These are phyloP conservation scores for Peterozyma toletana DNA, from an alignment of 805 yeast species.

Conservation along the genomic window DNA sequence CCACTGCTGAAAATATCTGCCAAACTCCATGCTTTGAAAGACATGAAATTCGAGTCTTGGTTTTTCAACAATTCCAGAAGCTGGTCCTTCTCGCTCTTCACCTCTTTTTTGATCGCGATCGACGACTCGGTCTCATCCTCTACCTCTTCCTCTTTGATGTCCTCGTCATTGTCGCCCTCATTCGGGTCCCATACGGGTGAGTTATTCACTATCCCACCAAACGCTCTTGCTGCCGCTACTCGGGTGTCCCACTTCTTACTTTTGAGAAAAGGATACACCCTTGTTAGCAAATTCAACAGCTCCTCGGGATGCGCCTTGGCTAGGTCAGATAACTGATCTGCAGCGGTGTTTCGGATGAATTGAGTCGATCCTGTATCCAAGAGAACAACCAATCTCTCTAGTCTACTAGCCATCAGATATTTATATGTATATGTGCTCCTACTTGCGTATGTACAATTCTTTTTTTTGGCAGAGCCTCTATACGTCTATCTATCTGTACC, in stretches of 20 bases:
- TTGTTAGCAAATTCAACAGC: slow-evolving; percentile 67
- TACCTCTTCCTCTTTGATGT: slow-evolving; percentile 13
- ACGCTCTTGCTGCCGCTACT: slow-evolving; percentile 87
- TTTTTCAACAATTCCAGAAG: slow-evolving; percentile 29
- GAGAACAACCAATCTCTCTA: slow-evolving; percentile 28
- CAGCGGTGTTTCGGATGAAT: slow-evolving; percentile 91
- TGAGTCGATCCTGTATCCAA: slow-evolving; percentile 94
- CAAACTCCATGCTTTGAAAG: slow-evolving; percentile 45
- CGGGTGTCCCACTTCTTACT: slow-evolving; percentile 94
- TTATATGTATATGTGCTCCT: not conserved
- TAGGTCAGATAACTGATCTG: slow-evolving; percentile 90
- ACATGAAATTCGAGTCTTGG: slow-evolving; percentile 37
- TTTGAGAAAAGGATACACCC: slow-evolving; percentile 85
- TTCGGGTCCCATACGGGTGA: slow-evolving; percentile 85
- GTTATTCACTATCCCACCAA: slow-evolving; percentile 85
- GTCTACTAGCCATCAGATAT: slow-evolving; percentile 12
- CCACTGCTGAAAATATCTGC: slow-evolving; percentile 42
- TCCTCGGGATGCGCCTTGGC: slow-evolving; percentile 96
- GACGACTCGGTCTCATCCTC: slow-evolving; percentile 12
- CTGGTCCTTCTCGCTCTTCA: slow-evolving; percentile 20
- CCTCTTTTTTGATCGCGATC: slow-evolving; percentile 13
- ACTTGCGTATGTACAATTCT: not conserved
- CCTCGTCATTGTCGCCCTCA: slow-evolving; percentile 22
- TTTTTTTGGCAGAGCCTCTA: too few species aligned
- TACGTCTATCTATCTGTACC: too few species aligned